phyloP scores from a whole-genome alignment of 2,329 filamentous ascomycete species.

The Ophiostoma australiae region DNA sequence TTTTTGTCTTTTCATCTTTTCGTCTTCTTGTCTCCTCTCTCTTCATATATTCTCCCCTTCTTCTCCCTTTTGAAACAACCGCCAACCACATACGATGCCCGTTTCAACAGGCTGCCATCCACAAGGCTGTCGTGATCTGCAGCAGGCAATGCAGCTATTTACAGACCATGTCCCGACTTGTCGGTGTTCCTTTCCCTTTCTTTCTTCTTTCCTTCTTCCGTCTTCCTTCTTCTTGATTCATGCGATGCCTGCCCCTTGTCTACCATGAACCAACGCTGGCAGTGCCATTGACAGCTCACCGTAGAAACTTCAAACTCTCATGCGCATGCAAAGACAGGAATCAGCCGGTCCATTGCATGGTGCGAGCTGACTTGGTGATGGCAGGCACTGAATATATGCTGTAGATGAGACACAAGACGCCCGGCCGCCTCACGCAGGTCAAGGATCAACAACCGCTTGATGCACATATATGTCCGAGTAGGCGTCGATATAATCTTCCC shows the following conservation, averaged over 20 bases:
- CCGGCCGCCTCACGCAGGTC: too few species aligned
- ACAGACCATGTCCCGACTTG: neutral
- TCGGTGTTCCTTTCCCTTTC: neutral
- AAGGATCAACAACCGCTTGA: too few species aligned
- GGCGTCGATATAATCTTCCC: too few species aligned
- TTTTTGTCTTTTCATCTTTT: neutral
- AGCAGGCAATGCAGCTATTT: neutral
- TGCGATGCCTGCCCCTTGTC: neutral
- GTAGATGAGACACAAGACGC: neutral
- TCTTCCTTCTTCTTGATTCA: too few species aligned
- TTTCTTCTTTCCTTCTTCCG: too few species aligned
- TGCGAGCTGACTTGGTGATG: too few species aligned
- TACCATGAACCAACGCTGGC: neutral
- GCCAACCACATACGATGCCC: neutral
- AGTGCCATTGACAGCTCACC: too few species aligned
- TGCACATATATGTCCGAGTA: too few species aligned
- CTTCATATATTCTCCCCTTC: neutral
- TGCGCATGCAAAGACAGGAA: neutral
- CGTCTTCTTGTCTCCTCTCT: neutral
- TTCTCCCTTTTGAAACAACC: neutral
- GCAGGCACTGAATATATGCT: too few species aligned
- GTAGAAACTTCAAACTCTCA: too few species aligned
- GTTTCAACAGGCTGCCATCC: conserved; percentile 1
- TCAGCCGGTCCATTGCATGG: neutral
- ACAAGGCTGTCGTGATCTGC: neutral